Evolutionary conservation across 2,329 filamentous ascomycete species (phyloP).

Genomic region (Venturiaceae sp.): DNA sequence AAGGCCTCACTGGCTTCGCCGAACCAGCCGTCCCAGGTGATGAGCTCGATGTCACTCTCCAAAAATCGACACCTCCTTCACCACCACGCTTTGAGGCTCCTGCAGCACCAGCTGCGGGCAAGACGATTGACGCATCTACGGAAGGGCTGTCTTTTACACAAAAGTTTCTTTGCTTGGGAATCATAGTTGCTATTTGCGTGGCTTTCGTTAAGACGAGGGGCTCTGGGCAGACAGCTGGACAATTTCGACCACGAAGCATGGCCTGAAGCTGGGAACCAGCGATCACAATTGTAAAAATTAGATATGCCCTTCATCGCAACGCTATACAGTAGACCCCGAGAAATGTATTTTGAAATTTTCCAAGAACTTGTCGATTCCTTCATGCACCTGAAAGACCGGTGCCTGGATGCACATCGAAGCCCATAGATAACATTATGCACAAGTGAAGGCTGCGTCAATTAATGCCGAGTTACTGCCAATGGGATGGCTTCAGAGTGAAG

Average conservation of each 20-base stretch:
- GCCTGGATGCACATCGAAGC: too few relatives aligned
- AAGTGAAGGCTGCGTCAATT: too few relatives aligned
- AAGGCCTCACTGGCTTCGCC: slow-evolving; percentile 36
- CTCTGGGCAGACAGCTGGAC: not conserved
- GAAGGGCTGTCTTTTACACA: slow-evolving; percentile 29
- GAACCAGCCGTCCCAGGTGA: slow-evolving; percentile 29
- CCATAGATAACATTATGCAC: too few relatives aligned
- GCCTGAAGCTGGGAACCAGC: not conserved
- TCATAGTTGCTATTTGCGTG: slow-evolving; percentile 31
- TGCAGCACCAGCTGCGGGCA: slow-evolving; percentile 9
- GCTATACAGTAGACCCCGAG: not conserved
- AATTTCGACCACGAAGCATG: not conserved
- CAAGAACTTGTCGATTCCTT: too few relatives aligned
- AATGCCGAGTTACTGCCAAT: too few relatives aligned
- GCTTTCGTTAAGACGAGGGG: slow-evolving; percentile 29
- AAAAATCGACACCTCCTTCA: slow-evolving; percentile 10
- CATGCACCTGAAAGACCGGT: too few relatives aligned
- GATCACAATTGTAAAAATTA: not conserved
- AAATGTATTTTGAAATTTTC: not conserved
- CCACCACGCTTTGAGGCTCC: slow-evolving; percentile 12
- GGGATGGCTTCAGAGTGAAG: too few relatives aligned
- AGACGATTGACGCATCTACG: slow-evolving; percentile 8
- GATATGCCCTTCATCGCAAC: not conserved
- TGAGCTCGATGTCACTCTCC: slow-evolving; percentile 29
- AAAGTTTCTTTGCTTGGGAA: slow-evolving; percentile 35